Evolutionary conservation across 805 yeast species (phyloP).

Genomic region (Clavispora vitiphila): DNA sequence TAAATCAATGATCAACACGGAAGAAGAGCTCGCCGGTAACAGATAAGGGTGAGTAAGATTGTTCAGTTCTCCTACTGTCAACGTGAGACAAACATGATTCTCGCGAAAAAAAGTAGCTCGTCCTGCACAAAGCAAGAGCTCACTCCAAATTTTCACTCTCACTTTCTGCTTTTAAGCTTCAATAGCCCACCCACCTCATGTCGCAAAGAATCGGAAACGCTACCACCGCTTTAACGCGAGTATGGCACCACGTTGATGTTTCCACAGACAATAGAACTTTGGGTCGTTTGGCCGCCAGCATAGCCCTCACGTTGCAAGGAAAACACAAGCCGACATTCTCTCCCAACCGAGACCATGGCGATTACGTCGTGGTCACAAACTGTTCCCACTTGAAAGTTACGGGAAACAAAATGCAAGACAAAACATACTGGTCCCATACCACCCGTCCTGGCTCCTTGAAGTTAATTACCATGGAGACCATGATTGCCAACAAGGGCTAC

Average conservation of each 20-base stretch:
- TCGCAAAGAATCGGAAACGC: constrained; percentile 50
- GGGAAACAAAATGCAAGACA: constrained; percentile 77
- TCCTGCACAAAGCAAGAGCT: neutral
- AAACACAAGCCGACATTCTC: constrained; percentile 92
- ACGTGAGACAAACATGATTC: neutral
- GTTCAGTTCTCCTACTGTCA: neutral
- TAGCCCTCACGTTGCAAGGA: constrained; percentile 89
- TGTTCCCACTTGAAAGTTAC: constrained; percentile 77
- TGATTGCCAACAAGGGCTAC: constrained; percentile 75
- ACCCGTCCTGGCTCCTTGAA: constrained; percentile 86
- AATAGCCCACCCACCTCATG: constrained; percentile 21
- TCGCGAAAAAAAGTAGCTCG: neutral
- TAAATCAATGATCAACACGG: neutral
- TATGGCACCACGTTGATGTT: constrained; percentile 95
- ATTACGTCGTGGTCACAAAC: constrained; percentile 94
- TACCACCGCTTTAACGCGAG: constrained; percentile 71
- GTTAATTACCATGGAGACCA: constrained; percentile 72
- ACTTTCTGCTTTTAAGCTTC: neutral
- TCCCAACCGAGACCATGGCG: constrained; percentile 77
- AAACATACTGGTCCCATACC: constrained; percentile 85
- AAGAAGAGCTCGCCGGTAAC: neutral
- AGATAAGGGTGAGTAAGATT: neutral
- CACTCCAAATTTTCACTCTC: neutral
- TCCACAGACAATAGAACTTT: constrained; percentile 79
- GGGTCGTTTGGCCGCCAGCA: constrained; percentile 87